Evolutionary conservation across 768 basidiomycete species (phyloP), one percentile per base, ranked within the genome.

Genomic region (Mycena sanguinolenta): DNA sequence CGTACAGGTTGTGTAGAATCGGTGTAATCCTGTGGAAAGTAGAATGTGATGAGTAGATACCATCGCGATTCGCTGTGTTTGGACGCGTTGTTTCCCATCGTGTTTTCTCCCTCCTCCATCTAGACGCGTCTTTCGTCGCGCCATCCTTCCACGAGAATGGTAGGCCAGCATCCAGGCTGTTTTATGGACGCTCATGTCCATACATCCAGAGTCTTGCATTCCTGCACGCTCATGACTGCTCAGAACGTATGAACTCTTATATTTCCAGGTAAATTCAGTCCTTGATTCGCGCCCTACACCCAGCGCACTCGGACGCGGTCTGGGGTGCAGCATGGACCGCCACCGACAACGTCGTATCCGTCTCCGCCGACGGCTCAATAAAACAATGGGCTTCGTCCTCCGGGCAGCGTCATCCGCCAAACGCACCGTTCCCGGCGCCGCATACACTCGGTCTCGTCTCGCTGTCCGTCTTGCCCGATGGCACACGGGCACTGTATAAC

Each of bases 401-500:
- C 6, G 92, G 92, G 25, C 89, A 92, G 74, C 87, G 88, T 3
- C 85, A 86, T 62, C 83, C 83, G 14, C 76, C 85, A 12, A 86
- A 85, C 84, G 76, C 86, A 69, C 70, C 77, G 2, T 82, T 90
- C 38, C 89, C 90, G 21, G 81, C 89, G 42, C 85, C 92, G n/a
- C 94, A 97, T 81, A 90, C 94, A 9, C 90, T 97, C 23, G 96
- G 94, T 3, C 89, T 96, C 72, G 89, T 95, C 21, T 95, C 95
- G 7, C 81, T 97, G 38, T 95, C 94, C 21, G 89, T 89, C 10
- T 87, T 91, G 23, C 85, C 87, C 0, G 85, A 89, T 57, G 96
- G 94, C 10, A 84, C 82, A 55, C 82, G 81, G 34, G 95, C 90
- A 0, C 79, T 98, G 53, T 92, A 91, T 74, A 95, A 95, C 75